Conservation (phyloP, 2,329 filamentous ascomycete genomes). For the Hypoxylon sp. region DNA sequence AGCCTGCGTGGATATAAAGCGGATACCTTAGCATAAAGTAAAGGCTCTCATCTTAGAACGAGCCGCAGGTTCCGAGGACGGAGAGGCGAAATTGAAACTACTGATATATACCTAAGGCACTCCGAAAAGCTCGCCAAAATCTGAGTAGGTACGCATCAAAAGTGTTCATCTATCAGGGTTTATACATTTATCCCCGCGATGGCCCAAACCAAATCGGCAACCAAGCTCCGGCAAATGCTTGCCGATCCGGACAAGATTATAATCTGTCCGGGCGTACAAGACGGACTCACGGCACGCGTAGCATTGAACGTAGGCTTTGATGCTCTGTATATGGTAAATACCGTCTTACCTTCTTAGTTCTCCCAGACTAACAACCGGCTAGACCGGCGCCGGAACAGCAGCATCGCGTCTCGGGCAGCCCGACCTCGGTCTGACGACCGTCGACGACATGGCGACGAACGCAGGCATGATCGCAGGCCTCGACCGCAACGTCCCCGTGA, state of each 20-base stretch:
- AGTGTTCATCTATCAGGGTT: background rate
- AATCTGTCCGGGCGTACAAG: slow-evolving; percentile 76
- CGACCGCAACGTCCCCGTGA: slow-evolving; percentile 69
- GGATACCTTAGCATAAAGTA: slow-evolving; percentile 7
- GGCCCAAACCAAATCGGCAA: slow-evolving; percentile 44
- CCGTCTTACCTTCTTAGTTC: background rate
- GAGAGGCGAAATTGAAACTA: slow-evolving; percentile 11
- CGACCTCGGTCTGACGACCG: slow-evolving; percentile 73
- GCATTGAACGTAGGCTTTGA: slow-evolving; percentile 75
- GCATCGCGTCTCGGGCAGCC: slow-evolving; percentile 74
- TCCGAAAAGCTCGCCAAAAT: background rate
- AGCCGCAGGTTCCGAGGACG: slow-evolving; percentile 28
- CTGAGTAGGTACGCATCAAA: background rate
- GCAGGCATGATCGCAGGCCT: slow-evolving; percentile 76
- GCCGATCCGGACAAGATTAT: slow-evolving; percentile 61
- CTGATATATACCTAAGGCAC: background rate
- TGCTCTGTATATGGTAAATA: slow-evolving; percentile 74
- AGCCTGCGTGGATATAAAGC: slow-evolving; percentile 10
- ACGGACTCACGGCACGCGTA: slow-evolving; percentile 76
- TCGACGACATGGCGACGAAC: slow-evolving; percentile 74
- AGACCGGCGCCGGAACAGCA: slow-evolving; percentile 52
- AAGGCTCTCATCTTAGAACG: slow-evolving; percentile 4
- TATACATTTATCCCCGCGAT: slow-evolving; percentile 14
- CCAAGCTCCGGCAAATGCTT: slow-evolving; percentile 60
- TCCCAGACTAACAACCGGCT: slow-evolving; percentile 2